Evolutionary conservation across 2,329 filamentous ascomycete species (phyloP), one percentile per base, ranked within the genome.

Genomic region (Byssoonygena ceratinophila): DNA sequence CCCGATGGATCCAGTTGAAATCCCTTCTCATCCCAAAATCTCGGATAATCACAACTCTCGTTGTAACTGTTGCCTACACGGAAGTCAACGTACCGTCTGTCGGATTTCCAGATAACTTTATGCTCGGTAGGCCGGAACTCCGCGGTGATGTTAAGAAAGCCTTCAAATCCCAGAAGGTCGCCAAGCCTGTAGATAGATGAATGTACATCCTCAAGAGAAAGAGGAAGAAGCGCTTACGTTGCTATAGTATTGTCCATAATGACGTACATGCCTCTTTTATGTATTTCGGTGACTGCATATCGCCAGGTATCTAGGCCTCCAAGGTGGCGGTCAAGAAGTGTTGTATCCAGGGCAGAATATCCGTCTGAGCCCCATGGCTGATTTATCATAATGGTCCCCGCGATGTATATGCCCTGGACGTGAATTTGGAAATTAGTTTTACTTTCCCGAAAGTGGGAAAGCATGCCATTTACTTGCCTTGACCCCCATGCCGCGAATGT

Each of bases 231-330:
- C 9, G 67, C 73, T 70, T 66, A 75, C 70, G 81, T 84, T 43
- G 78, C 75, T 62, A 84, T 74, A 1, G 81, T 84, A 60, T 83
- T 83, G 62, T 84, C 81, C 54, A 84, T 65, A 29, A 84, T 68
- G 37, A 84, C 78, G 66, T 82, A 83, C 80, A 84, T 84, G 50
- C 73, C 76, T 27, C 77, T 72, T 2, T 66, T 64, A 59, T 84
- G 81, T n/a, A 84, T 80, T 45, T 79, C 79, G 7, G 74, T 68
- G 49, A 84, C 76, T 1, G 75, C 74, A 43, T 69, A 64, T 59
- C 79, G 75, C 79, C 80, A 84, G 51, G 72, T 68, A 16, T 75
- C 64, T 51, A 84, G 76, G 46, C 73, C 75, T 16, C 81, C 81
- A 56, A 78, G 79, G 60, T 84, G 81, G 43, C 75, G 72, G 59